Percentiles rank a stretch among this genome's conserved stretches.
These are phyloP conservation scores for Fusarium secorum DNA, from an alignment of 2,329 filamentous ascomycete genomes.

Conservation along the genomic window DNA sequence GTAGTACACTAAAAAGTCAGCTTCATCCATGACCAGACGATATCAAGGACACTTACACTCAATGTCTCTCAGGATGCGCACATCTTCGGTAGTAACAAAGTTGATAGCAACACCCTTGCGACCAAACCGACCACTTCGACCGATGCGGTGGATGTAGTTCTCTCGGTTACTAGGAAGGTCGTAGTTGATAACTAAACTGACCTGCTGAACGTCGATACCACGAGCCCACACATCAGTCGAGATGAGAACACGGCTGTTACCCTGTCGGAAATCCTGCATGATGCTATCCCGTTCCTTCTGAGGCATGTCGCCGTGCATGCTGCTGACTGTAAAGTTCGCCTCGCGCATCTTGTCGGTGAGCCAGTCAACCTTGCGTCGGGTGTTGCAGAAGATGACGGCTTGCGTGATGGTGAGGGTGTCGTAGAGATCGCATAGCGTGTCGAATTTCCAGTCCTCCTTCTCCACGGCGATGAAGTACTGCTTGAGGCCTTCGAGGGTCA, in stretches of 20 bases:
- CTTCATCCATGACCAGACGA: neutral
- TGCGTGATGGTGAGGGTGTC: slow-evolving; percentile 98
- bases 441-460: slow-evolving; percentile 99
- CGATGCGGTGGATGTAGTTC: slow-evolving; percentile 99
- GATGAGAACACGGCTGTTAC: slow-evolving; percentile 94
- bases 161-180: slow-evolving; percentile 98
- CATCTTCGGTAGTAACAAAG: slow-evolving; percentile 98
- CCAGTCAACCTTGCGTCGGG: slow-evolving; percentile 98
- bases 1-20: slow-evolving; percentile 77
- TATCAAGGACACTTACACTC: slow-evolving; percentile 71
- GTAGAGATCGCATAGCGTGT: slow-evolving; percentile 97
- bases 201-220: slow-evolving; percentile 98
- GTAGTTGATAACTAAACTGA: slow-evolving; percentile 98
- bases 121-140: slow-evolving; percentile 92
- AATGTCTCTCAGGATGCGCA: slow-evolving; percentile 96
- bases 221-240: slow-evolving; percentile 98
- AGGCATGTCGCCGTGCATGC: slow-evolving; percentile 99
- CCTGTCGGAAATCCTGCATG: slow-evolving; percentile 98
- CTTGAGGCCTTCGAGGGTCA: slow-evolving; percentile 96
- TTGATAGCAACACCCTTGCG: slow-evolving; percentile 99
- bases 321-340: slow-evolving; percentile 97
- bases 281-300: slow-evolving; percentile 98
- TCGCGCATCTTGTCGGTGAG: slow-evolving; percentile 99
- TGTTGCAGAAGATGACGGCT: slow-evolving; percentile 99
- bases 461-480: slow-evolving; percentile 99